Percentiles rank a stretch among this genome's conserved stretches.
Conservation (phyloP, 1,284 basidiomycete genomes). For the Leucoagaricus sp. region DNA sequence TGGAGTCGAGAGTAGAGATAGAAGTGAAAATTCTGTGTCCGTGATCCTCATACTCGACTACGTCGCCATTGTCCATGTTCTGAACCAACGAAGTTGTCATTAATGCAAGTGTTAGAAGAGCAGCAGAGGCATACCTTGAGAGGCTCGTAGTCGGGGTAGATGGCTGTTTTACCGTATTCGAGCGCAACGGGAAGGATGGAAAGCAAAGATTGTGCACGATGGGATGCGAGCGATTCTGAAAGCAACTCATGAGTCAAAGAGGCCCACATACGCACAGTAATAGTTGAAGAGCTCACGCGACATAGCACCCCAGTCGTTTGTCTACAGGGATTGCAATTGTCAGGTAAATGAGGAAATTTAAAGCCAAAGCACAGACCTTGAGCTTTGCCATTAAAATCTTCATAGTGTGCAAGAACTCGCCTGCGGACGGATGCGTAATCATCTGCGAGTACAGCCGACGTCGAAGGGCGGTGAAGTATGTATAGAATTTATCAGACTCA, state of each 20-base stretch:
- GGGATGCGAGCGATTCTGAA: conserved; percentile 58
- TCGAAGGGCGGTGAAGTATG: conserved; percentile 48
- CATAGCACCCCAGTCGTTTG: conserved; percentile 64
- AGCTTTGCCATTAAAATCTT: conserved; percentile 70
- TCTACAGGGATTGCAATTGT: too few species aligned
- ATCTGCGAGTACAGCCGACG: conserved; percentile 46
- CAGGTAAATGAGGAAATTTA: conserved; percentile 1
- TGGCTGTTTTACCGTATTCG: conserved; percentile 45
- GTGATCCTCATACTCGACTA: too few species aligned
- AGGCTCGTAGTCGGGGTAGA: conserved; percentile 45
- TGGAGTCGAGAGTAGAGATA: conserved; percentile 23
- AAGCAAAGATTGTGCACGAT: conserved; percentile 48
- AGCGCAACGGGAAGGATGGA: conserved; percentile 46
- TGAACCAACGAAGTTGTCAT: conserved; percentile 21
- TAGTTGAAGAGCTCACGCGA: conserved; percentile 50
- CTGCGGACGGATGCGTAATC: conserved; percentile 50
- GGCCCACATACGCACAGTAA: too few species aligned
- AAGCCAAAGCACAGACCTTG: conserved; percentile 41
- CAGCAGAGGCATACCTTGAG: conserved; percentile 44
- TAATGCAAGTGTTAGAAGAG: neutral
- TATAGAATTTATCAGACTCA: conserved; percentile 59
- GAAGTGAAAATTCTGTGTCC: conserved; percentile 40
- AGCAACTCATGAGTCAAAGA: neutral
- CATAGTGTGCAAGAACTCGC: conserved; percentile 56
- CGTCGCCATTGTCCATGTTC: conserved; percentile 51